These are phyloP conservation scores for Yarrowia sp. DNA, from an alignment of 805 yeast species.

Conservation along the genomic window DNA sequence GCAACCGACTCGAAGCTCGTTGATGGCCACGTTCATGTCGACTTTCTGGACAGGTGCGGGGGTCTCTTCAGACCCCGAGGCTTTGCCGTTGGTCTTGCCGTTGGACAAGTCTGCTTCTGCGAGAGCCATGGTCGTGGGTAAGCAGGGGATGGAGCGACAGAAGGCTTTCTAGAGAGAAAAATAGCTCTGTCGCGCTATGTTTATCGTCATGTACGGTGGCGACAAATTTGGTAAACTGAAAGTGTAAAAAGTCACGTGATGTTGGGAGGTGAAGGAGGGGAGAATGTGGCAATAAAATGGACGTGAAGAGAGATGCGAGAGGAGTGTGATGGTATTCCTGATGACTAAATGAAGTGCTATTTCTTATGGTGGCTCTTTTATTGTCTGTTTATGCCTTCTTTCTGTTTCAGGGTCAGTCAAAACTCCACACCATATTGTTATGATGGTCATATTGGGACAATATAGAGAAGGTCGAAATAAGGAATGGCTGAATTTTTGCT, in stretches of 20 bases:
- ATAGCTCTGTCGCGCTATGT: constrained; percentile 12
- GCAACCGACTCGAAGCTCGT: constrained; percentile 60
- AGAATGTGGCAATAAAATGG: neutral
- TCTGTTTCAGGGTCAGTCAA: no score
- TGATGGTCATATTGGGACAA: no score
- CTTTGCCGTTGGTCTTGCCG: constrained; percentile 36
- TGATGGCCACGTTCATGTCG: constrained; percentile 53
- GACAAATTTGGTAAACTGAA: constrained; percentile 21
- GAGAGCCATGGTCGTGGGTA: constrained; percentile 9
- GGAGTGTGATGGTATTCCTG: no score
- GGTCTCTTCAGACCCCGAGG: constrained; percentile 26
- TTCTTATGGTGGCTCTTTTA: no score
- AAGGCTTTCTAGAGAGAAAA: neutral
- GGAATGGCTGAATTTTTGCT: no score
- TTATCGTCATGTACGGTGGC: constrained; percentile 14
- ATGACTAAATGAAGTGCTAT: no score
- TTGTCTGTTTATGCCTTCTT: no score
- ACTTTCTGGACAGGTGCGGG: constrained; percentile 32
- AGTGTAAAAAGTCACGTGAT: constrained; percentile 11
- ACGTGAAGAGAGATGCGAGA: no score
- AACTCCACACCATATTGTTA: no score
- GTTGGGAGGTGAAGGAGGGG: constrained; percentile 31
- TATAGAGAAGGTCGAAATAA: no score
- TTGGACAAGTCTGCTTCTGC: constrained; percentile 31
- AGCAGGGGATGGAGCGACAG: neutral